Evolutionary conservation across 202 grass and related monocot genomes (phyloP).

Genomic region (Musa balbisiana): DNA sequence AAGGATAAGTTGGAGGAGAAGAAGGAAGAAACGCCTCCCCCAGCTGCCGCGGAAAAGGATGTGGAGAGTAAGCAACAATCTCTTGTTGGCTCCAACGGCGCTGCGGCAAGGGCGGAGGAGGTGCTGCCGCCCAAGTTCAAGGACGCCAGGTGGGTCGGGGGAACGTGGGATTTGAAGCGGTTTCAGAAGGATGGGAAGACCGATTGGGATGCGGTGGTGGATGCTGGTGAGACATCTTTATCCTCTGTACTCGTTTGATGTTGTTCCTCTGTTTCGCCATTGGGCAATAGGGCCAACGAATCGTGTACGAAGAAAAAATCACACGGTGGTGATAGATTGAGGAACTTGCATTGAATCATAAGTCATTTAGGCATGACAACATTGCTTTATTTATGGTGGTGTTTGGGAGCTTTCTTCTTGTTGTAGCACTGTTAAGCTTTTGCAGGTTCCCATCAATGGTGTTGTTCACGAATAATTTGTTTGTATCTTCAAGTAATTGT

Average conservation of each 20-base stretch:
- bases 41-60: background rate
- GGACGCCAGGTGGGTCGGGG: constrained; percentile 19
- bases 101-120: constrained; percentile 23
- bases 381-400: too few relatives aligned
- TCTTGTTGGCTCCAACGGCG: background rate
- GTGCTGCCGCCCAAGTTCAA: constrained; percentile 27
- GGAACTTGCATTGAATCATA: too few relatives aligned
- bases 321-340: too few relatives aligned
- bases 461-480: too few relatives aligned
- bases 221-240: constrained; percentile 18
- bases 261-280: background rate
- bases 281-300: background rate
- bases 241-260: background rate
- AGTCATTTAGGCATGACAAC: too few relatives aligned
- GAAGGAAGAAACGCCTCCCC: background rate
- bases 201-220: constrained; percentile 25
- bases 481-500: too few relatives aligned
- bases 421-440: too few relatives aligned
- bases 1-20: background rate
- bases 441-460: too few relatives aligned
- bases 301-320: background rate
- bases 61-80: background rate
- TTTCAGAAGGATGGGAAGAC: constrained; percentile 20
- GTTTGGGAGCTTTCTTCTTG: too few relatives aligned
- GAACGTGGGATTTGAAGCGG: constrained; percentile 26